Evolutionary conservation across 2,329 filamentous ascomycete species (phyloP).

Genomic region (Colletotrichum eleusines): DNA sequence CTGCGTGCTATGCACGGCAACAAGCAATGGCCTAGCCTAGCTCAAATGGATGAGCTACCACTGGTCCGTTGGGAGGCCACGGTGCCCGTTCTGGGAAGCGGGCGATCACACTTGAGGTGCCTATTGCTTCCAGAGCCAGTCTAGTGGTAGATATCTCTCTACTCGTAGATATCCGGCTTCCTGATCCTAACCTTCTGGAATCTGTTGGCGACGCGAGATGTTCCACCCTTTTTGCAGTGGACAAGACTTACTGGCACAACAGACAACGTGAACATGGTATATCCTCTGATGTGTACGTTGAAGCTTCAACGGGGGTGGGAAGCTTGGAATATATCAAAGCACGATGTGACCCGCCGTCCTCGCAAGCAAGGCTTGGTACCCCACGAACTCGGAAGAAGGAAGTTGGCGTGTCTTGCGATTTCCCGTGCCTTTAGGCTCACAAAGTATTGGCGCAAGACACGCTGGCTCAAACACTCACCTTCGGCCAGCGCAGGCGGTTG

Average conservation of each 20-base stretch:
- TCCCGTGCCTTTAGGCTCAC: constrained; percentile 30
- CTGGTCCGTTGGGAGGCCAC: not conserved
- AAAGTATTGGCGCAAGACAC: constrained; percentile 40
- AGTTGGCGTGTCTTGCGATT: constrained; percentile 21
- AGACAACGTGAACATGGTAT: constrained; percentile 1
- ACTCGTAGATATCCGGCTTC: not conserved
- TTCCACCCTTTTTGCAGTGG: not conserved
- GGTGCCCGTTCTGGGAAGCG: not conserved
- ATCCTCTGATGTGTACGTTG: not conserved
- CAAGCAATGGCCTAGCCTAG: constrained; percentile 19
- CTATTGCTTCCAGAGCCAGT: not conserved
- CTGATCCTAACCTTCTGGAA: not conserved
- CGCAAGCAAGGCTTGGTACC: not conserved
- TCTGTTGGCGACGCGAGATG: no score
- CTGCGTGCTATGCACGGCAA: constrained; percentile 20
- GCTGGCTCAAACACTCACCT: constrained; percentile 15
- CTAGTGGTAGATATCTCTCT: no score
- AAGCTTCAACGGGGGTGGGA: constrained; percentile 20
- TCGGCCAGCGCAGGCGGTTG: constrained; percentile 17
- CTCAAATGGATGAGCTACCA: constrained; percentile 3
- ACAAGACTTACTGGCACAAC: not conserved
- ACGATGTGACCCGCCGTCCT: not conserved
- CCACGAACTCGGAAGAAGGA: constrained; percentile 26
- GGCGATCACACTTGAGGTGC: no score
- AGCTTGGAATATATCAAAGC: constrained; percentile 6